Evolutionary conservation across 768 basidiomycete genomes (phyloP).

Genomic region (Leccinum rimulosum): DNA sequence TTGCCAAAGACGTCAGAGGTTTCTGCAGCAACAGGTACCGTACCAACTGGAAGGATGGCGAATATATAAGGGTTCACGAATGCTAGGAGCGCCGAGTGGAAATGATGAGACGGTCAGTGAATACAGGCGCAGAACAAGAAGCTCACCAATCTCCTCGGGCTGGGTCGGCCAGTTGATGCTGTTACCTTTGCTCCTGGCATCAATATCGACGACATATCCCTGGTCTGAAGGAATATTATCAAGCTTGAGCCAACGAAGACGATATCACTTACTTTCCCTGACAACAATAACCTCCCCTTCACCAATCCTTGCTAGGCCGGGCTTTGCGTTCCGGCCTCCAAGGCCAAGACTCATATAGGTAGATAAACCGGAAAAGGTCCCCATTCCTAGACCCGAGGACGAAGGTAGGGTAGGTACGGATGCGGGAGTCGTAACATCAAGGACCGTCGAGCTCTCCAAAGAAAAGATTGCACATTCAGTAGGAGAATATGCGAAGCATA

Average conservation of each 20-base stretch:
- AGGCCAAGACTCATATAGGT: slow-evolving; percentile 86
- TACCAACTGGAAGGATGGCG: slow-evolving; percentile 68
- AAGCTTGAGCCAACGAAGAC: background rate
- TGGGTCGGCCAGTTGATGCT: slow-evolving; percentile 73
- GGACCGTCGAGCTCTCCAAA: slow-evolving; percentile 52
- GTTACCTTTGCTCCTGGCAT: slow-evolving; percentile 51
- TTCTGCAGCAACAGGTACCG: slow-evolving; percentile 39
- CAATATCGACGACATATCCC: slow-evolving; percentile 60
- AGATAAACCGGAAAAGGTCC: slow-evolving; percentile 70
- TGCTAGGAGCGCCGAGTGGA: slow-evolving; percentile 46
- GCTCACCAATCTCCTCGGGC: slow-evolving; percentile 75
- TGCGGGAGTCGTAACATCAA: slow-evolving; percentile 51
- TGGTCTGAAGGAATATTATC: slow-evolving; percentile 45
- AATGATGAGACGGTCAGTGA: slow-evolving; percentile 64
- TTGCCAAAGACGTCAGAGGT: slow-evolving; percentile 20
- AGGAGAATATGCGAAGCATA: slow-evolving; percentile 78
- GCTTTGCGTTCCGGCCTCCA: slow-evolving; percentile 65
- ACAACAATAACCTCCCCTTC: slow-evolving; percentile 68
- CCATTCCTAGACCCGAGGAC: slow-evolving; percentile 44
- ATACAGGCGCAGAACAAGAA: slow-evolving; percentile 25
- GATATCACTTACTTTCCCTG: slow-evolving; percentile 68
- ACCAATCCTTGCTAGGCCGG: slow-evolving; percentile 51
- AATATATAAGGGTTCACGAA: slow-evolving; percentile 77
- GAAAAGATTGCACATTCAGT: slow-evolving; percentile 67
- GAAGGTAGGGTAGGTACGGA: slow-evolving; percentile 34